Evolutionary conservation across 148 eudicot species (phyloP).

Genomic region (Nyssa sinensis): DNA sequence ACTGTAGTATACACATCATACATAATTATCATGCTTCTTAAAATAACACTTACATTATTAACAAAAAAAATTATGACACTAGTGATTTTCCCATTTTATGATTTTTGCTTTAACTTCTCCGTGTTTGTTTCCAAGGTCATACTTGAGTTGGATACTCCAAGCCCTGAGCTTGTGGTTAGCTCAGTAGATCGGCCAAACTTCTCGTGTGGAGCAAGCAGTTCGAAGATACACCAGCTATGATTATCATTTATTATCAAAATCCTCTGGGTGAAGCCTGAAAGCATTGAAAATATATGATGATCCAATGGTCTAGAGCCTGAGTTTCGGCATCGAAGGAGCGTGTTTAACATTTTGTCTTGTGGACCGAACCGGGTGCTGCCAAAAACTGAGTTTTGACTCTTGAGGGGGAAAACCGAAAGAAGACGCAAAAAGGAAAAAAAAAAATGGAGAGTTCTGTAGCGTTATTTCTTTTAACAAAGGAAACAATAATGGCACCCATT

Average conservation of each 20-base stretch:
- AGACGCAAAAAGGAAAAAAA: too few species aligned
- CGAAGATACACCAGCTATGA: conserved; percentile 34
- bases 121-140: conserved; percentile 44
- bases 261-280: background rate
- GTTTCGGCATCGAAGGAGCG: background rate
- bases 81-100: background rate
- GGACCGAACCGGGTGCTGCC: background rate
- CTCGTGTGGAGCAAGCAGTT: conserved; percentile 47
- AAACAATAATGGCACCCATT: too few species aligned
- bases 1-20: background rate
- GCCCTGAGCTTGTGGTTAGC: conserved; percentile 51
- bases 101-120: background rate
- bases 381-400: too few species aligned
- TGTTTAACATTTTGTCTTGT: background rate
- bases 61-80: background rate
- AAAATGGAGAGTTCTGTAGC: too few species aligned
- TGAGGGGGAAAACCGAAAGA: too few species aligned
- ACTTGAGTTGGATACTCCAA: conserved; percentile 67
- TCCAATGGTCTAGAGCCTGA: conserved; percentile 11
- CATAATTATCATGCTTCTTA: background rate
- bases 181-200: conserved; percentile 57
- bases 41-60: background rate
- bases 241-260: background rate
- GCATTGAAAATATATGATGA: background rate
- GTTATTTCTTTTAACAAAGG: too few species aligned